These are phyloP conservation scores for Starmerella bombi DNA, from an alignment of 805 yeast genomes.

Conservation along the genomic window DNA sequence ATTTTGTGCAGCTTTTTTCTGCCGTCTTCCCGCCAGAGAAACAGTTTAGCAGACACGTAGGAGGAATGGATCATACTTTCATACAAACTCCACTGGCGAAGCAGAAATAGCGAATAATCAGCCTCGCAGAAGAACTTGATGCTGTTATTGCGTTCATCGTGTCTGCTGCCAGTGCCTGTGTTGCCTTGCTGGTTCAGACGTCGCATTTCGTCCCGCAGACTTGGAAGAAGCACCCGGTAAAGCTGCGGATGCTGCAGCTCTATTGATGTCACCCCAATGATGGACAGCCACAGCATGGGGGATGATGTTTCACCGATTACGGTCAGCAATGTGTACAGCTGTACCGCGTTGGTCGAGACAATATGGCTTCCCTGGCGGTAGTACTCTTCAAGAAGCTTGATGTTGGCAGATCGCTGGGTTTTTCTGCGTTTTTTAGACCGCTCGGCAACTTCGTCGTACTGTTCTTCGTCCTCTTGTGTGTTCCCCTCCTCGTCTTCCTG, in stretches of 20 bases:
- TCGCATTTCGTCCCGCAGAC: slow-evolving; percentile 68
- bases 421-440: slow-evolving; percentile 7
- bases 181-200: slow-evolving; percentile 36
- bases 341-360: slow-evolving; percentile 61
- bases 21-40: slow-evolving; percentile 87
- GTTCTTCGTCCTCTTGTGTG: slow-evolving; percentile 15
- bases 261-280: slow-evolving; percentile 75
- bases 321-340: slow-evolving; percentile 66
- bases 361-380: slow-evolving; percentile 74
- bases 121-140: slow-evolving; percentile 49
- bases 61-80: slow-evolving; percentile 85
- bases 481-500: slow-evolving; percentile 13
- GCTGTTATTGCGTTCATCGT: slow-evolving; percentile 19
- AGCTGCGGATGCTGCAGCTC: slow-evolving; percentile 58
- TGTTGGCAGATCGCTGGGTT: slow-evolving; percentile 22
- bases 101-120: slow-evolving; percentile 72
- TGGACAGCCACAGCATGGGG: slow-evolving; percentile 69
- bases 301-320: slow-evolving; percentile 66
- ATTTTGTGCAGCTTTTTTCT: slow-evolving; percentile 71
- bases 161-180: slow-evolving; percentile 17
- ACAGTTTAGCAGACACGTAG: slow-evolving; percentile 74
- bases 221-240: slow-evolving; percentile 57
- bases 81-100: slow-evolving; percentile 88
- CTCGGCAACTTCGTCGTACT: slow-evolving; percentile 9
- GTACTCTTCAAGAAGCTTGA: slow-evolving; percentile 53